These are phyloP conservation scores for Deinandra increscens DNA, from an alignment of 129 eudicot species.

Conservation along the genomic window DNA sequence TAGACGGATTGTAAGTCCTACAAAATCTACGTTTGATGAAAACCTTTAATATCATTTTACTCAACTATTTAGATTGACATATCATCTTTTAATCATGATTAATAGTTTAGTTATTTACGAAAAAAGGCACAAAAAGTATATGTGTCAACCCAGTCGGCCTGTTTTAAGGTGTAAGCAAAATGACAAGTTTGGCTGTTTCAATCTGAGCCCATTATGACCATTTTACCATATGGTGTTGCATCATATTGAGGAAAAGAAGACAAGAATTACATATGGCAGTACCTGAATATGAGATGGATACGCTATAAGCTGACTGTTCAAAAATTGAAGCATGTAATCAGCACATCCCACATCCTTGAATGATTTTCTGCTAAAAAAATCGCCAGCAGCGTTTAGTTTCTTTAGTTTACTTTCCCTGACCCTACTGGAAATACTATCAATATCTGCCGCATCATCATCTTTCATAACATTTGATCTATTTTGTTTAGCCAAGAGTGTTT, in stretches of 20 bases:
- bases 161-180: neutral
- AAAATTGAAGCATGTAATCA: slow-evolving; percentile 58
- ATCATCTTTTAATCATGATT: neutral
- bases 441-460: slow-evolving; percentile 12
- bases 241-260: neutral
- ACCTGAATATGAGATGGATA: slow-evolving; percentile 98
- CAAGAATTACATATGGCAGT: neutral
- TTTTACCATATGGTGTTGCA: neutral
- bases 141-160: neutral
- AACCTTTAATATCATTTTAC: neutral
- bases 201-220: neutral
- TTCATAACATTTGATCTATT: slow-evolving; percentile 18
- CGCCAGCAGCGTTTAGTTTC: slow-evolving; percentile 44
- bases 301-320: slow-evolving; percentile 47
- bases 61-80: neutral
- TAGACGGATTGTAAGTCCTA: neutral
- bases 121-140: neutral
- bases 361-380: slow-evolving; percentile 80
- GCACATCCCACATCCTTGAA: slow-evolving; percentile 72
- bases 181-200: neutral
- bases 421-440: slow-evolving; percentile 7
- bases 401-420: slow-evolving; percentile 30
- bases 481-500: slow-evolving; percentile 23
- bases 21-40: neutral
- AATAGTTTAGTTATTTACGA: neutral